These are phyloP conservation scores for Danielia reshetovae DNA, from an alignment of 805 yeast species.

Conservation along the genomic window DNA sequence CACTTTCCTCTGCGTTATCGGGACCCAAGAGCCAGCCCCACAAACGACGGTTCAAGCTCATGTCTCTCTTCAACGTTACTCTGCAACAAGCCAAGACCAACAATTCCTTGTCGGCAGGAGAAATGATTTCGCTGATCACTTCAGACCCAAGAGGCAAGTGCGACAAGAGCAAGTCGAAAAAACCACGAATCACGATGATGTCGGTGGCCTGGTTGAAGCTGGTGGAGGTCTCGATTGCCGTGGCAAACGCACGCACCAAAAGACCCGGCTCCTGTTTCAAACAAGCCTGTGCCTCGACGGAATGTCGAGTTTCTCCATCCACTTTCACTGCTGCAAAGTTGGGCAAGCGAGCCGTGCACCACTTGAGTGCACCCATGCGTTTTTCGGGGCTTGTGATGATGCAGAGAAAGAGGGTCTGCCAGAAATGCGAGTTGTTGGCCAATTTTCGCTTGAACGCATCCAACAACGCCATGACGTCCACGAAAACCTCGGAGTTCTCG, in stretches of 20 bases:
- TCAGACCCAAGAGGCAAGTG: constrained; percentile 64
- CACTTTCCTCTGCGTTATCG: constrained; percentile 26
- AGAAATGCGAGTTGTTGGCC: constrained; percentile 69
- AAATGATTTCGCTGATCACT: constrained; percentile 45
- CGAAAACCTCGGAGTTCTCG: constrained; percentile 80
- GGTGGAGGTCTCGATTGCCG: constrained; percentile 50
- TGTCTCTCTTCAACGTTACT: constrained; percentile 76
- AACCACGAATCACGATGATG: constrained; percentile 77
- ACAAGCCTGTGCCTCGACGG: constrained; percentile 45
- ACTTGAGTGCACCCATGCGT: constrained; percentile 77
- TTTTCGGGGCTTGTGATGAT: constrained; percentile 77
- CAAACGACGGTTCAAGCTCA: constrained; percentile 89
- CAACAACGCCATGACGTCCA: constrained; percentile 54
- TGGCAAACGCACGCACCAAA: constrained; percentile 66
- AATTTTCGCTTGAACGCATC: constrained; percentile 55
- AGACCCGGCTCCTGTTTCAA: constrained; percentile 77
- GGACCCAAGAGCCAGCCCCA: constrained; percentile 95
- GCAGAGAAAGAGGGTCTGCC: constrained; percentile 77
- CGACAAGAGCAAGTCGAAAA: constrained; percentile 71
- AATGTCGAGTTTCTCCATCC: constrained; percentile 10
- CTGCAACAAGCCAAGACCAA: constrained; percentile 60
- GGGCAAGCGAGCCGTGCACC: constrained; percentile 68
- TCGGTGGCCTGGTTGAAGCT: constrained; percentile 42
- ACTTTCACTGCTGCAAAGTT: constrained; percentile 40
- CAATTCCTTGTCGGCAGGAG: constrained; percentile 51